Evolutionary conservation across 2,329 filamentous ascomycete species (phyloP), one percentile per base, ranked within the genome.

Genomic region (Chaetothyriales sp.): DNA sequence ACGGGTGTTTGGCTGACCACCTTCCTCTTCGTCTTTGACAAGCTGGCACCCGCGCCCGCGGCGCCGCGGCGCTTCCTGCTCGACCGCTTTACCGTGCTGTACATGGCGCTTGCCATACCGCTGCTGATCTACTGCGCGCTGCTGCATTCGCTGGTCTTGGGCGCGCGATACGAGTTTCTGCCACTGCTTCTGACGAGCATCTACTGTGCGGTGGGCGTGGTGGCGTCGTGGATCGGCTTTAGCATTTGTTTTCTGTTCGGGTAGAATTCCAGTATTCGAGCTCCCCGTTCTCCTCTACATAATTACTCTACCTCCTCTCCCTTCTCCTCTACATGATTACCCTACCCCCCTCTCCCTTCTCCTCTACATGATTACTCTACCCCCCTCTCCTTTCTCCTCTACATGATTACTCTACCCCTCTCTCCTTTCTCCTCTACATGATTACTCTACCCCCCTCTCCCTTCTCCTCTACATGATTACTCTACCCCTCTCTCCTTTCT

Each of bases 171-270:
- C 62, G 88, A 95, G 69, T 98, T 97, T 67, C 69, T 98, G 51
- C 92, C 92, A 22, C 72, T 97, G 61, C 97, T 98, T 90, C 92
- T 97, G 65, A 95, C 83, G 60, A 97, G 90, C 72, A 85, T 86
- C 10, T 98, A 97, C 68, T 87, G 85, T 33, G 92, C 92, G 4
- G 74, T 97, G 53, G 92, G 92, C n/a, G 89, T 97, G 0, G 81
- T 95, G 18, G 89, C 88, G 2, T 97, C 92, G 69, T 97, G 90
- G 90, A 63, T 95, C 43, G 89, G 92, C 8, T 95, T 95, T 66
- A 80, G 89, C 72, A 86, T 94, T 29, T 89, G 97, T 48, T 97
- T 90, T 69, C 89, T 95, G 62, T 76, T 72, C n/a, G 67, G 64
- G 50, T 69, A 64, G 52, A 37, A 18, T 19, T 19, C 44, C 45